A percentile compares a stretch with the other conserved stretches of the same genome.
Conservation (phyloP, 495 filamentous ascomycete species). For the Mytilinidion resinicola region DNA sequence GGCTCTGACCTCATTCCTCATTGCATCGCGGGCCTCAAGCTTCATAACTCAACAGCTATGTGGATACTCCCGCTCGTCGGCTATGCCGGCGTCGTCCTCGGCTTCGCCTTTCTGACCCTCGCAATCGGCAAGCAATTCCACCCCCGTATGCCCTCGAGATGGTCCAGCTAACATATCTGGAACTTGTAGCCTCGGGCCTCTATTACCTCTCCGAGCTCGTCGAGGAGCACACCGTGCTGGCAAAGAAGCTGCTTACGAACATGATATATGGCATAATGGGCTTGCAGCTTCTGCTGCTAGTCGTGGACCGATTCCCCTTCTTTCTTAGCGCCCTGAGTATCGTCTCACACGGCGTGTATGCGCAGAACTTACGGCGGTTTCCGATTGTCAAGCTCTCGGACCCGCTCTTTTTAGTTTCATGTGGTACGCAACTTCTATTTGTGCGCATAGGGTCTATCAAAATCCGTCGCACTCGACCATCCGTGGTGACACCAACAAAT, state of each 20-base stretch:
- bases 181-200: slow-evolving; percentile 71
- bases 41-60: slow-evolving; percentile 47
- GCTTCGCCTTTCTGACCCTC: slow-evolving; percentile 88
- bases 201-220: slow-evolving; percentile 98
- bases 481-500: too few relatives aligned
- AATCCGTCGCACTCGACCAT: not conserved
- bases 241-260: slow-evolving; percentile 72
- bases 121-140: slow-evolving; percentile 64
- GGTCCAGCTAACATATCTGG: not conserved
- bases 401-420: slow-evolving; percentile 80
- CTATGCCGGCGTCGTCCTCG: slow-evolving; percentile 77
- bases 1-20: slow-evolving; percentile 18
- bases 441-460: too few relatives aligned
- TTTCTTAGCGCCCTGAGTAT: slow-evolving; percentile 67
- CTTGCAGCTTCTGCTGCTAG: slow-evolving; percentile 64
- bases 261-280: slow-evolving; percentile 81
- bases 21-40: not conserved
- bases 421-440: slow-evolving; percentile 49
- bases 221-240: slow-evolving; percentile 91
- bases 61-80: slow-evolving; percentile 88
- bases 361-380: slow-evolving; percentile 81
- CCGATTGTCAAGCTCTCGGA: slow-evolving; percentile 84
- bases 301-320: slow-evolving; percentile 82
- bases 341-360: slow-evolving; percentile 76
- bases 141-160: not conserved